Base-by-base conservation (phyloP, 495 filamentous ascomycete genomes). In the Aeminium ludgeri region DNA sequence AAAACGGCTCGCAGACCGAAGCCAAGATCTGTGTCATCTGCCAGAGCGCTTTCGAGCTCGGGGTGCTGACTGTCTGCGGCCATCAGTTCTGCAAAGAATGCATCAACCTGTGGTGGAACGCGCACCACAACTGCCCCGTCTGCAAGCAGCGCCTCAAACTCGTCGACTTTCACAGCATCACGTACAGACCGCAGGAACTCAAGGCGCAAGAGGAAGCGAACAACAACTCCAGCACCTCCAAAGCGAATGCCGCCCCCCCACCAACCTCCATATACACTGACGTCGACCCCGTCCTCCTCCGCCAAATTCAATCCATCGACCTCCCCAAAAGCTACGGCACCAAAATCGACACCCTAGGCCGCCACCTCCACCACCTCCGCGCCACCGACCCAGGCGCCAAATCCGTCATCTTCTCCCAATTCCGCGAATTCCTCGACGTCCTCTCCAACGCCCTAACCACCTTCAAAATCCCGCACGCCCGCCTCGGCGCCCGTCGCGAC, bases 21-120 rank as follows among this genome's bases (percentile, higher is more conserved):
- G 61, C 72, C 15, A 65, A 69, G 30, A 70, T 74, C 15, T 94
- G 86, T 55, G 67, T 87, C 46, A 92, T 95, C 46, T 93, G 86
- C 55, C 73, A 78, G 41, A 63, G 65, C 1, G 46, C 60, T 4
- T 86, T 92, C 55, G 78, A 80, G 50, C 59, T 70, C 32, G 89
- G 87, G 32, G 77, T 86, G 20, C 64, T 97, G 51, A 95, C 87
- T 1, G 68, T 78, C 2, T 97, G 87, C 58, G 87, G 87, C 0
- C 87, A 97, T 52, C 73, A 79, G 42, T 95, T 81, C 51, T 95
- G 87, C 61, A 80, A 76, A 41, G 80, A 81, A 25, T 97, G 89
- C 57, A 73, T 95, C 20, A 60, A 62, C 3, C 40, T 71, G 7
- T 97, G 89, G 87, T 80, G 53, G 57, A 48, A 38, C 3, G 6